Conservation (phyloP, 495 filamentous ascomycete genomes). For the Neurospora pannonica region DNA sequence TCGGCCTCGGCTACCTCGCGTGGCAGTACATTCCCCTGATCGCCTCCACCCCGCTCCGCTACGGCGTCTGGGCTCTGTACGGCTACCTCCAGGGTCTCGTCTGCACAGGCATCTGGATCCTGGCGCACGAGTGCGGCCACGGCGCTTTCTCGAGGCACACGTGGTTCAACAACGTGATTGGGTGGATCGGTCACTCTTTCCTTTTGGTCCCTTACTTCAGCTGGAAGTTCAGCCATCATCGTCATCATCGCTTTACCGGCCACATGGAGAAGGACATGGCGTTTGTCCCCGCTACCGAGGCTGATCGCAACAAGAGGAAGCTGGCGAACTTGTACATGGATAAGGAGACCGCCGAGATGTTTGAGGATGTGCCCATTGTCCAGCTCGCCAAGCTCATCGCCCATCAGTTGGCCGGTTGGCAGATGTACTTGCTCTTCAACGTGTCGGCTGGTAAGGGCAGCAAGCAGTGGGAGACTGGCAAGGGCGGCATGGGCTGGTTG, state of each 20-base stretch:
- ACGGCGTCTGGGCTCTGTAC: constrained; percentile 54
- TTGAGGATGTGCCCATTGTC: constrained; percentile 86
- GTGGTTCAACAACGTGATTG: constrained; percentile 71
- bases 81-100: constrained; percentile 66
- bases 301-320: constrained; percentile 56
- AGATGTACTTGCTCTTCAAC: constrained; percentile 74
- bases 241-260: constrained; percentile 93
- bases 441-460: constrained; percentile 87
- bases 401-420: constrained; percentile 89
- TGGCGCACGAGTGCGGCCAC: constrained; percentile 84
- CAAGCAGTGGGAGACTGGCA: constrained; percentile 49
- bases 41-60: constrained; percentile 45
- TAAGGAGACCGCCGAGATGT: constrained; percentile 51
- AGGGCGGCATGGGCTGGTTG: constrained; percentile 53
- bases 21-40: constrained; percentile 51
- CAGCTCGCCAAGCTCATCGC: constrained; percentile 60
- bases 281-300: constrained; percentile 76
- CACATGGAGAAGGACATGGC: constrained; percentile 97
- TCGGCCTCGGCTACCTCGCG: constrained; percentile 53
- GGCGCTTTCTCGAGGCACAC: constrained; percentile 75
- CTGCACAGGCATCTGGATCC: constrained; percentile 75
- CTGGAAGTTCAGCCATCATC: constrained; percentile 89
- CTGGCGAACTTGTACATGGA: constrained; percentile 46
- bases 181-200: constrained; percentile 71
- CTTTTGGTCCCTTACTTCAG: constrained; percentile 83